Evolutionary conservation across 371 early-diverging fungal species (phyloP), one percentile per base, ranked within the genome.

Genomic region (Mortierella sp.): DNA sequence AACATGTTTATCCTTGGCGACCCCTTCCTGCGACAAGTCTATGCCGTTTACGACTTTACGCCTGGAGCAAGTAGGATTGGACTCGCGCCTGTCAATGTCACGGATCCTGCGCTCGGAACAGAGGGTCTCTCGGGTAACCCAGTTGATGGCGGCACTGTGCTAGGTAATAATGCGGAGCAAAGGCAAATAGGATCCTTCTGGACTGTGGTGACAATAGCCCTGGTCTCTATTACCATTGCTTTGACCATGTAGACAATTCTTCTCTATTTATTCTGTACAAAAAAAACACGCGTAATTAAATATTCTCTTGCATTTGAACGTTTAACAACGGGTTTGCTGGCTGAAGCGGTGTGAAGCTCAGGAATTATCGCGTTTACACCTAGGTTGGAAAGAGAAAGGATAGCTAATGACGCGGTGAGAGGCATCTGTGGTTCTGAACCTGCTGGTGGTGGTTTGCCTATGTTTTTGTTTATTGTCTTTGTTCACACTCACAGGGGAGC

Each of bases 1-100:
- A 79, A 81, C 48, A 81, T 86, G 82, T 82, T 71, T 48, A 86
- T 86, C 72, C 79, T 86, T 9, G 86, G 86, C 1, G 86, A 86
- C 31, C 86, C 86, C 0, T 86, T 86, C 73, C 34, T 86, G 70
- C 72, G 86, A 28, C 86, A 86, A 40, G 79, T 86, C 5, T 86
- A 86, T 53, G 70, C 82, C 3, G 86, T 86, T 6, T 86, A 86
- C 43, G 82, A 86, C 48, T 86, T 86, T 57, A 86, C 81, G 5
- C 77, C 86, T 10, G 86, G 82, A 4, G 76, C 82, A 16, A 86
- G 82, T 43, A 73, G 71, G 79, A 86, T 86, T 43, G 79, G 86
- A 1, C 24, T 86, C 48, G 86, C 86, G 53, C 76, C 73, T 19
- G 74, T 82, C 44, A 82, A 79, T 72, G 77, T 77, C 8, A 72